Base-by-base conservation (phyloP, 192 early-diverging fungal species). In the Coemansia sp. region DNA sequence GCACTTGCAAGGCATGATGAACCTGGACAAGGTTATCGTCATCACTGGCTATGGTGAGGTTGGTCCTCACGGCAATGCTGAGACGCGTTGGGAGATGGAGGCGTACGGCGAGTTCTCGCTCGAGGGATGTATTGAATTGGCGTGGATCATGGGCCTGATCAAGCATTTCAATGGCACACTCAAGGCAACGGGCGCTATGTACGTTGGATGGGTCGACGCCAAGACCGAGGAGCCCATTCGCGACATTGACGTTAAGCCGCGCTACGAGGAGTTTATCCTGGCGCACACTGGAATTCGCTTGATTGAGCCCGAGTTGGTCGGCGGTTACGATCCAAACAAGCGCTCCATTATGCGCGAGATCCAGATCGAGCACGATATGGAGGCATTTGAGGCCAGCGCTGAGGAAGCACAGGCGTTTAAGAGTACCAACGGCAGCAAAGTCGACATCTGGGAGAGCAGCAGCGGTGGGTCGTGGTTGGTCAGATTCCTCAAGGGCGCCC, bases 11-110 rank as follows among this genome's bases (percentile, higher is more conserved):
- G 90, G 91, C 54, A 88, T 94, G 86, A 81, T 97, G 24, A 94
- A 95, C 74, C 75, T 97, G 68, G 95, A 97, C 50, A 91, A 94
- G 75, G 88, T 93, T 11, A 87, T 95, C 39, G 95, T 97, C 40
- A 85, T 95, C 36, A 92, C 92, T 63, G 95, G 95, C 61, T 97
- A 94, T 74, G 90, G 91, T 73, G 95, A 97, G 72, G 94, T 97
- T 21, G 88, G 93, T 7, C 95, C 95, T 7, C 95, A 89, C 74
- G 95, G 95, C 81, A 90, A 90, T 60, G 84, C 90, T 10, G 88
- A 93, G 64, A 97, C 95, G 57, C 92, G 95, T 68, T 97, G 95
- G 95, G 95, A 97, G 77, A 94, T 97, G 87, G 95, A 97, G 79
- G 88, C 93, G 56, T 83, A 87, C 57, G 94, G 93, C 68, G 63